A percentile compares a stretch with the other conserved stretches of the same genome.
phyloP scores from a whole-genome alignment of 352 stramenopile species.

The Phytophthora ramorum region DNA sequence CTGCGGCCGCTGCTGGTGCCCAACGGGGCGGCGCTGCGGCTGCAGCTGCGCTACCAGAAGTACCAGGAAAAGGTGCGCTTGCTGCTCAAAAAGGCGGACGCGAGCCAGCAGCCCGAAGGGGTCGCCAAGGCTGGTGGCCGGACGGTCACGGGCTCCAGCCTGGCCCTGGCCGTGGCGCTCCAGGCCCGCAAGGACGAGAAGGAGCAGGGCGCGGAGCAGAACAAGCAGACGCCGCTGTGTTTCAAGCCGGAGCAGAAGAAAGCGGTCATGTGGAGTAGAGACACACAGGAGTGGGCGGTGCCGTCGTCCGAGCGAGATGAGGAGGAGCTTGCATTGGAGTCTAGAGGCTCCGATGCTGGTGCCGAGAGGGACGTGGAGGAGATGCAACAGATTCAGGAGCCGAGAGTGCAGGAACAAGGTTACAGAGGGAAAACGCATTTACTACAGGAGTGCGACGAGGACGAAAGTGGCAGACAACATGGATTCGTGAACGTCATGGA shows the following conservation, averaged over 20 bases:
- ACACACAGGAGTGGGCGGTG: conserved; percentile 18
- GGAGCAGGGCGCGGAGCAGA: conserved; percentile 15
- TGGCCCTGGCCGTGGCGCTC: conserved; percentile 65
- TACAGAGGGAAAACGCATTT: background rate
- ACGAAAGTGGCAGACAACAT: conserved; percentile 16
- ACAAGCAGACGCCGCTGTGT: conserved; percentile 14
- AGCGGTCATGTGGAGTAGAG: conserved; percentile 13
- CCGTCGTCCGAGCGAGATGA: background rate
- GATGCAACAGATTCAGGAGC: background rate
- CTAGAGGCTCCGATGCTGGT: background rate
- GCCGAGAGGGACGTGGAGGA: background rate
- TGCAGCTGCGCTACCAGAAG: conserved; percentile 78
- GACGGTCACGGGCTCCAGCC: conserved; percentile 55
- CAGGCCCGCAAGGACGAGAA: conserved; percentile 40
- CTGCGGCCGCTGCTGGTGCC: conserved; percentile 47
- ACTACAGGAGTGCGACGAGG: conserved; percentile 9
- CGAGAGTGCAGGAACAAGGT: background rate
- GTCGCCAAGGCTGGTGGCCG: conserved; percentile 35
- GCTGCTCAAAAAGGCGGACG: conserved; percentile 64
- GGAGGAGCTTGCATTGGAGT: background rate
- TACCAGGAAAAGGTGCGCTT: conserved; percentile 73
- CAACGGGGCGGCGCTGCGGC: conserved; percentile 57
- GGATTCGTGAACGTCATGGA: conserved; percentile 83
- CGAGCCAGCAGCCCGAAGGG: conserved; percentile 40
- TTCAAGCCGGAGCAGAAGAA: conserved; percentile 8